Percentiles rank a stretch among this genome's conserved stretches.
Conservation (phyloP, 2,329 filamentous ascomycete genomes). For the Hypocreales sp. region DNA sequence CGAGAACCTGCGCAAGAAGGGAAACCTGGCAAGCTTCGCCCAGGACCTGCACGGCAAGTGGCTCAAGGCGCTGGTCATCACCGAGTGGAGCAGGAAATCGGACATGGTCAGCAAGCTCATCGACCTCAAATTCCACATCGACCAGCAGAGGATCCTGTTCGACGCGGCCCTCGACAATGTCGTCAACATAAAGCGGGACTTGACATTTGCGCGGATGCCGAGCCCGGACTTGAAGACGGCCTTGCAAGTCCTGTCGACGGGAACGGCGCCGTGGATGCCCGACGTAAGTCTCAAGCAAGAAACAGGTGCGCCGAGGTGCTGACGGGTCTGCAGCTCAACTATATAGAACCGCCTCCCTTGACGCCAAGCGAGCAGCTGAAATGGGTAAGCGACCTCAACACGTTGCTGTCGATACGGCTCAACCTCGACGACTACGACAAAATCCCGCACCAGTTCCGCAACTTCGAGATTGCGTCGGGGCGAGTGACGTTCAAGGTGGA, state of each 20-base stretch:
- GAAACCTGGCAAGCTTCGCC: slow-evolving; percentile 58
- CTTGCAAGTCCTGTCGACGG: slow-evolving; percentile 67
- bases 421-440: slow-evolving; percentile 69
- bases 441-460: slow-evolving; percentile 57
- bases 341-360: slow-evolving; percentile 58
- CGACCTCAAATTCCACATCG: slow-evolving; percentile 66
- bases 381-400: slow-evolving; percentile 69
- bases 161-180: slow-evolving; percentile 45
- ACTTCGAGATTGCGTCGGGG: slow-evolving; percentile 71
- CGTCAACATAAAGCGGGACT: slow-evolving; percentile 56
- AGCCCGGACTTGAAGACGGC: slow-evolving; percentile 88
- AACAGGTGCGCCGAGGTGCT: background rate
- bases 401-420: slow-evolving; percentile 66
- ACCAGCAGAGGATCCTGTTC: slow-evolving; percentile 45
- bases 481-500: slow-evolving; percentile 75
- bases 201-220: slow-evolving; percentile 60
- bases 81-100: slow-evolving; percentile 74
- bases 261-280: slow-evolving; percentile 63
- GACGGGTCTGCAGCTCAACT: slow-evolving; percentile 43
- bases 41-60: slow-evolving; percentile 73
- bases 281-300: slow-evolving; percentile 38
- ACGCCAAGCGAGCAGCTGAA: slow-evolving; percentile 57
- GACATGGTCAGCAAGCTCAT: slow-evolving; percentile 74
- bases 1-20: slow-evolving; percentile 64
- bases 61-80: slow-evolving; percentile 82